Base-by-base conservation (phyloP, 2,329 filamentous ascomycete genomes). In the Sphaerulina vaccinii region DNA sequence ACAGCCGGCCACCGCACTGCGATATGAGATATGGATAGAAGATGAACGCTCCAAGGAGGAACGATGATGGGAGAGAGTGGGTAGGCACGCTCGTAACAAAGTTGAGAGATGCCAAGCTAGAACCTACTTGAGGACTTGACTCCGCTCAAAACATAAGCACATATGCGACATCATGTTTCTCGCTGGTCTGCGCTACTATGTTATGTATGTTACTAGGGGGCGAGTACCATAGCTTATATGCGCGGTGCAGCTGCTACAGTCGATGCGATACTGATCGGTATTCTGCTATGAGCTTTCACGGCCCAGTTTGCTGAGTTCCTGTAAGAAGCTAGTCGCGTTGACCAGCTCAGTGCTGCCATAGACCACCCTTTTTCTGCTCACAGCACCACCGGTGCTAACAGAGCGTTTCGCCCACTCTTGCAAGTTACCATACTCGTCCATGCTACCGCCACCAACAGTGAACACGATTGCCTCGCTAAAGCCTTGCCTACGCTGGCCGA, bases 361-460 rank as follows among this genome's bases (percentile, higher is more conserved):
- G 1, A 97, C 88, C 8, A 99, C 87, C 58, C 90, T 80, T 71
- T 88, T 87, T 69, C 83, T 86, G 18, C 82, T 79, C 7, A 83
- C 80, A 8, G 73, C 73, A 42, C 75, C 76, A 29, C 72, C 72
- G 11, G 83, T 41, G 35, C 75, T 75, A 44, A 73, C 79, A 3
- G 89, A 90, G 59, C 92, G 80, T 69, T 83, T 84, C 4, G 92
- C 90, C 93, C 93, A 99, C 67, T 97, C 93, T 68, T 96, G 90
- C 68, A 99, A 70, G 71, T 99, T 99, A 16, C 91, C 92, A 68
- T 97, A 99, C 70, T 99, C 93, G 63, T 99, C 93, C 88, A 99
- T 97, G 68, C 90, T 96, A 36, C 93, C 93, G 40, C 95, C 93
- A 3, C 93, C 93, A 8, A 72, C 69, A 15, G 68, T 69, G 51